phyloP scores from a whole-genome alignment of 208 protist genomes.

The Strigomonas culicis region DNA sequence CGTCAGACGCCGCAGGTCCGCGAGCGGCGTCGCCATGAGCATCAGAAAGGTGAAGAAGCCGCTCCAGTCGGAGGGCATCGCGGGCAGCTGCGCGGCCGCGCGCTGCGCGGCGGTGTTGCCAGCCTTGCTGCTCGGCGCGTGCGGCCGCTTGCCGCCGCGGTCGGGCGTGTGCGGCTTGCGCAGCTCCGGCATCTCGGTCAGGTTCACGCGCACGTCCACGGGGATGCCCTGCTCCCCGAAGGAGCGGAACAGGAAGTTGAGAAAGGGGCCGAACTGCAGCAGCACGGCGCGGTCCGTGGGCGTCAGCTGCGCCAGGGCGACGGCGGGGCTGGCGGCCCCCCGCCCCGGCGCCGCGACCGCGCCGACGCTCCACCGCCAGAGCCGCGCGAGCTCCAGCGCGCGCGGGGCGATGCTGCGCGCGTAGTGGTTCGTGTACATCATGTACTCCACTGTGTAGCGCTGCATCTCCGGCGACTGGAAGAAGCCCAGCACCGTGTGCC shows the following conservation, averaged over 20 bases:
- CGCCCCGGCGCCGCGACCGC: neutral
- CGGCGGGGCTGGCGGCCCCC: neutral
- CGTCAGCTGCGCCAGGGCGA: slow-evolving; percentile 13
- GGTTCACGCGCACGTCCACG: slow-evolving; percentile 32
- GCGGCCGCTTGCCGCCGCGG: neutral
- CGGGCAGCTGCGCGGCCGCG: slow-evolving; percentile 16
- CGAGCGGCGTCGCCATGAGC: slow-evolving; percentile 69
- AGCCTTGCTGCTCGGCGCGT: neutral
- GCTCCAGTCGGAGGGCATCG: slow-evolving; percentile 51
- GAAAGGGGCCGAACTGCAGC: slow-evolving; percentile 29
- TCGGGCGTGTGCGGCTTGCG: slow-evolving; percentile 4
- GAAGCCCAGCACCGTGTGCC: slow-evolving; percentile 29
- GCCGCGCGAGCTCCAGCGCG: slow-evolving; percentile 44
- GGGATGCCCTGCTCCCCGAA: slow-evolving; percentile 46
- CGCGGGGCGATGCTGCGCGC: slow-evolving; percentile 45
- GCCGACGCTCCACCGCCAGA: slow-evolving; percentile 38
- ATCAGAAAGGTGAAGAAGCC: slow-evolving; percentile 69
- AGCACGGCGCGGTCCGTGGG: slow-evolving; percentile 21
- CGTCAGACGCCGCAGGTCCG: slow-evolving; percentile 57
- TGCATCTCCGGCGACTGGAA: slow-evolving; percentile 41
- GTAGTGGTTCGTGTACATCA: slow-evolving; percentile 77
- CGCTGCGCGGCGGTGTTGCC: neutral
- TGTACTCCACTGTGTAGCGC: slow-evolving; percentile 71
- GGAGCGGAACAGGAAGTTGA: slow-evolving; percentile 52
- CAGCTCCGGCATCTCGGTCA: slow-evolving; percentile 2